phyloP scores from a whole-genome alignment of 2,329 filamentous ascomycete species.

The Emmonsia crescens region DNA sequence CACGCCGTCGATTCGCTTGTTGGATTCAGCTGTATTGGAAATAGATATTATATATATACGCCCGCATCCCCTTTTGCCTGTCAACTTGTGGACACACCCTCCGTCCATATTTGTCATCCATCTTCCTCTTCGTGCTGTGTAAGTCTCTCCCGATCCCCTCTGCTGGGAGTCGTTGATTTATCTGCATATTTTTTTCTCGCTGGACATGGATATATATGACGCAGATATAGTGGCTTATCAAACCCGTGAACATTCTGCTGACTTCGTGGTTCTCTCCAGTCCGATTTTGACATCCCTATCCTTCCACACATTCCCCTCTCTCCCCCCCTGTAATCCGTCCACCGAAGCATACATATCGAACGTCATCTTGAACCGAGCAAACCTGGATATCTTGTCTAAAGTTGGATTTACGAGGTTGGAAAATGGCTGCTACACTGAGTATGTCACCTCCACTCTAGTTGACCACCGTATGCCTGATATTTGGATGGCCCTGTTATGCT shows the following conservation, averaged over 20 bases:
- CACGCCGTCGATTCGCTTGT: neutral
- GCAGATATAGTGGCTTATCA: too few species aligned
- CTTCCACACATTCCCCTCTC: neutral
- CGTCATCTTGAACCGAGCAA: neutral
- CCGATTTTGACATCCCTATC: neutral
- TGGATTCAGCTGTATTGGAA: neutral
- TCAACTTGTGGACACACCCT: neutral
- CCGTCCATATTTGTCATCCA: constrained; percentile 2
- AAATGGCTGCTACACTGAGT: constrained; percentile 36
- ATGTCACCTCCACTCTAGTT: constrained; percentile 21
- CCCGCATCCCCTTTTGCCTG: neutral
- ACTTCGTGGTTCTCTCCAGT: neutral
- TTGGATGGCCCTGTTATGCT: neutral
- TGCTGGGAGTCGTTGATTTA: neutral
- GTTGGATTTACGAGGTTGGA: constrained; percentile 11
- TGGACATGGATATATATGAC: neutral
- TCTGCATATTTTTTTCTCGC: neutral
- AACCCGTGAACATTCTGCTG: neutral
- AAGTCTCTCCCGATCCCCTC: neutral
- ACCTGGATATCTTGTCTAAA: constrained; percentile 2
- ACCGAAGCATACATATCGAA: neutral
- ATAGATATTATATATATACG: neutral
- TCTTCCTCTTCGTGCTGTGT: neutral
- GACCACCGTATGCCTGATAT: neutral
- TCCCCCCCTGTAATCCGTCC: neutral